Evolutionary conservation across 805 yeast species (phyloP), one percentile per base, ranked within the genome.

Genomic region (Spathaspora sp.): DNA sequence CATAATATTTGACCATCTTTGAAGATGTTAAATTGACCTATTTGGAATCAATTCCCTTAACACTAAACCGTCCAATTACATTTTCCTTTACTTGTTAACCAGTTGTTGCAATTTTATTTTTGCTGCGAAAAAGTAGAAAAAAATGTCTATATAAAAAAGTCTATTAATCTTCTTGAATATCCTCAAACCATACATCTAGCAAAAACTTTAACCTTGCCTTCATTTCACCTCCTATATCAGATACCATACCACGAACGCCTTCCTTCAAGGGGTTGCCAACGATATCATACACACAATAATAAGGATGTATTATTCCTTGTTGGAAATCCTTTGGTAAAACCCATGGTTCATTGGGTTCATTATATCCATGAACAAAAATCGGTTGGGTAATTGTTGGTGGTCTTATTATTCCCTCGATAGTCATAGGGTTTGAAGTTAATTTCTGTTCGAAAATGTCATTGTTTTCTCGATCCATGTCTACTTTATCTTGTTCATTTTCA

Each of bases 221-320:
- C 17, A 50, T 29, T 7, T 44, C 28, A 3, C 52, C 52, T 8
- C 55, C 57, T 20, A 56, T 59, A 31, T 61, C 56, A 7, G 59
- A 52, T 1, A 60, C 47, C 4, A 52, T 42, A 2, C 72, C 70
- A 28, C 61, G 49, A 11, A 44, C 49, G 7, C 57, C 55, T 28
- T 58, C 53, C 1, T 50, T 47, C 5, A 44, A 35, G 2, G 61
- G 62, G 44, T 61, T 54, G 0, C 72, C 73, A 1, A 69, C 66
- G 4, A 66, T 49, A 46, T 68, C 67, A 55, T 70, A 70, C 9
- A 61, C 62, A 55, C 76, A 71, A 69, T 70, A 69, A 52, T 58
- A 70, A 9, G 59, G 58, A 49, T 66, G 59, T 12, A 50, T 42
- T 11, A 55, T 55, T 1, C 53, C 58, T 14, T 52, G 57, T 31